These are phyloP conservation scores for Saccharomyces hybrid DNA, from an alignment of 1,139 yeast genomes.

Conservation along the genomic window DNA sequence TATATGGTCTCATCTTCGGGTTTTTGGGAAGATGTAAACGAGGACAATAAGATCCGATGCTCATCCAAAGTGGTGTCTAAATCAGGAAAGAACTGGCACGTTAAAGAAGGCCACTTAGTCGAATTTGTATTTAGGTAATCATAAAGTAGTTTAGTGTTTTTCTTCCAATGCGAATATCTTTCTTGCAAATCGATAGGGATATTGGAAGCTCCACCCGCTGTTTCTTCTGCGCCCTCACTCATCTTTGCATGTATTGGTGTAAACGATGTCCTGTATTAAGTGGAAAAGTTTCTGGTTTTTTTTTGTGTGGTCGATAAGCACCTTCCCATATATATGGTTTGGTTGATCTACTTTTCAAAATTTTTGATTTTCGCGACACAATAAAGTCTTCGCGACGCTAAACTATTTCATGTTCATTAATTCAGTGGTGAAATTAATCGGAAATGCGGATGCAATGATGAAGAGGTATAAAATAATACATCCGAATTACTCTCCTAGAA, in stretches of 20 bases:
- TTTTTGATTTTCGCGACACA: not conserved
- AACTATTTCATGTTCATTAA: not conserved
- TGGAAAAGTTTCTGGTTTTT: not conserved
- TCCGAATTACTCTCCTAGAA: too few relatives aligned
- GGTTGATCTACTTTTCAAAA: not conserved
- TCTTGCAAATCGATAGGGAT: constrained; percentile 35
- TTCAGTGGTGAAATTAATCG: too few relatives aligned
- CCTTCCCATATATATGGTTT: not conserved
- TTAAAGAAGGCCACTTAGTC: constrained; percentile 71
- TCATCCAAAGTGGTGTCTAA: constrained; percentile 26
- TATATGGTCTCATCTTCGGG: constrained; percentile 30
- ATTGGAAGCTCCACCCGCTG: not conserved
- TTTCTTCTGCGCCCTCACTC: constrained; percentile 3
- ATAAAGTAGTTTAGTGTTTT: constrained; percentile 64
- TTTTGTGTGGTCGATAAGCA: not conserved
- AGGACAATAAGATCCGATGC: constrained; percentile 27
- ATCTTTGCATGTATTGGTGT: not conserved
- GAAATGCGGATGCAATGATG: too few relatives aligned
- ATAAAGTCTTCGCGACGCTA: not conserved
- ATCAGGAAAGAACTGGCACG: constrained; percentile 68
- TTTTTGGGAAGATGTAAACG: constrained; percentile 31
- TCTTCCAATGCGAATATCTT: constrained; percentile 67
- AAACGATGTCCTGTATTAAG: not conserved
- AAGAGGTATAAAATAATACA: not conserved
- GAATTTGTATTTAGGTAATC: constrained; percentile 70